A percentile compares a stretch with the other conserved stretches of the same genome.
Conservation (phyloP, 371 early-diverging fungal genomes). For the Circinella umbellata region DNA sequence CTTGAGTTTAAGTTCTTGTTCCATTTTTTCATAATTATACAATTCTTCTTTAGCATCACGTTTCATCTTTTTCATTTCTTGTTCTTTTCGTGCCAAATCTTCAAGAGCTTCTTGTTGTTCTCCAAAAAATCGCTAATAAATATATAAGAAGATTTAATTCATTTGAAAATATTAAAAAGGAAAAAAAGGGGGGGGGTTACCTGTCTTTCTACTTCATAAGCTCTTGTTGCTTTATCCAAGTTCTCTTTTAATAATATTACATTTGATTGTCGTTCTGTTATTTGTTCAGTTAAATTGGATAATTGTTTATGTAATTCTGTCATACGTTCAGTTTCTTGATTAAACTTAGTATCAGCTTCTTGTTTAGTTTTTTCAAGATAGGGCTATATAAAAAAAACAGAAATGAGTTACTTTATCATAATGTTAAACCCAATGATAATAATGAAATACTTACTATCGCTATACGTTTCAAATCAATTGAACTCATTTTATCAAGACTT, state of each 20-base stretch:
- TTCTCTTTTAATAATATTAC: not conserved
- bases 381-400: not conserved
- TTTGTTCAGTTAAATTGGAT: not conserved
- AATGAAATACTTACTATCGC: not conserved
- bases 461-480: not conserved
- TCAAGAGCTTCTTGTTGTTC: not conserved
- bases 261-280: not conserved
- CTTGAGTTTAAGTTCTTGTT: constrained; percentile 3
- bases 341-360: not conserved
- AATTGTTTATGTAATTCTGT: not conserved
- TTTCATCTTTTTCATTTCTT: not conserved
- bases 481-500: not conserved
- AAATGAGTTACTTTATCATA: no score
- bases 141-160: not conserved
- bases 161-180: not conserved
- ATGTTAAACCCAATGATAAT: no score
- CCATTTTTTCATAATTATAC: not conserved
- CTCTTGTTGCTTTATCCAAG: not conserved
- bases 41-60: not conserved
- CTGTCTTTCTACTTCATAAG: not conserved
- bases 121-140: not conserved
- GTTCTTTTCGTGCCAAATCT: not conserved
- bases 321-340: not conserved
- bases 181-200: not conserved
- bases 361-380: not conserved